A percentile compares a stretch with the other conserved stretches of the same genome.
These are phyloP conservation scores for Aspergillus amoenus DNA, from an alignment of 2,329 filamentous ascomycete genomes.

Conservation along the genomic window DNA sequence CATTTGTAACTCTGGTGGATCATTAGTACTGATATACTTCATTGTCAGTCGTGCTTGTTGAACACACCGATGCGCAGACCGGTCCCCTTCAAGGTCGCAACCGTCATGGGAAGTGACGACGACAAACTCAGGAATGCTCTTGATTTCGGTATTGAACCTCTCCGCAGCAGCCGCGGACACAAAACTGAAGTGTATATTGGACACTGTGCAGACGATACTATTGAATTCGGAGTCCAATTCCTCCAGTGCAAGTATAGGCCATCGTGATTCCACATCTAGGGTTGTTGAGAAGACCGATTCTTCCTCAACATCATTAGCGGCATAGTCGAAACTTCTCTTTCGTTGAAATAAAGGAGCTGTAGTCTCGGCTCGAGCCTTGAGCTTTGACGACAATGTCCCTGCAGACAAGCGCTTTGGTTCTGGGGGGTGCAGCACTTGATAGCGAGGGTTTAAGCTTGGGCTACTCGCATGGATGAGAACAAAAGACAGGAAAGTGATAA, in stretches of 20 bases:
- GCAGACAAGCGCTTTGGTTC: not conserved
- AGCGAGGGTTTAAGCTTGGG: not conserved
- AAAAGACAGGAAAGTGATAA: not conserved
- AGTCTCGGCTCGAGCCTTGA: not conserved
- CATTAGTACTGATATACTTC: not conserved
- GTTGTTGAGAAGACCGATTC: not conserved
- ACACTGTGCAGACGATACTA: not conserved
- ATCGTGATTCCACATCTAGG: not conserved
- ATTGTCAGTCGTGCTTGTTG: not conserved
- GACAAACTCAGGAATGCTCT: not conserved
- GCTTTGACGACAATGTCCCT: not conserved
- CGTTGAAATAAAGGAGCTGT: not conserved
- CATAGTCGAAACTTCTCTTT: not conserved
- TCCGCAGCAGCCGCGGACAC: not conserved
- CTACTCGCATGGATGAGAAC: not conserved
- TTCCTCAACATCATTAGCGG: not conserved
- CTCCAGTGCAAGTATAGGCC: not conserved
- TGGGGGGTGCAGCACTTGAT: not conserved
- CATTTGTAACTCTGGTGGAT: not conserved
- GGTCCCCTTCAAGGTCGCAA: not conserved
- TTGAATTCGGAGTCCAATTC: not conserved
- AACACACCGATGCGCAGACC: not conserved
- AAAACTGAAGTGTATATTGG: not conserved
- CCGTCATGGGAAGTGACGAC: slow-evolving; percentile 2
- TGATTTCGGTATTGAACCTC: not conserved